Conservation (phyloP, 75 land plant genomes). For the Pseudotsuga menziesii region DNA sequence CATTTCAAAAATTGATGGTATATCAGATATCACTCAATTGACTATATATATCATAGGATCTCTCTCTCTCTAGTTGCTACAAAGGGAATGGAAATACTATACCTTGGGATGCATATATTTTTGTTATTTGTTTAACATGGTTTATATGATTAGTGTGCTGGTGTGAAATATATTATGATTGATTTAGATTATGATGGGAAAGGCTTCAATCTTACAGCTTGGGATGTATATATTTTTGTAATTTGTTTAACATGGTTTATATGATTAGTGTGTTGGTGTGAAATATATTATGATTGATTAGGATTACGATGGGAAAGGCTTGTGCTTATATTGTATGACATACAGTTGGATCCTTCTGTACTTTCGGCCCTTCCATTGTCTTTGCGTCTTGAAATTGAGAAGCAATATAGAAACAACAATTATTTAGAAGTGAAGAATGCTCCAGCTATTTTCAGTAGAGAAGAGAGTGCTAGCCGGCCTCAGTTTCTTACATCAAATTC, state of each 20-base stretch:
- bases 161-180: background rate
- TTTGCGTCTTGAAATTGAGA: conserved; percentile 5
- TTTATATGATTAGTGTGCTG: background rate
- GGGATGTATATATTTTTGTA: too few species aligned
- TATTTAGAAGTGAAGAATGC: background rate
- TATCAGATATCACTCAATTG: too few species aligned
- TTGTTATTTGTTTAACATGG: background rate
- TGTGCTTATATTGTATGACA: background rate
- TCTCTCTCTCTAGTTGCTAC: too few species aligned
- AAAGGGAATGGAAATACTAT: too few species aligned
- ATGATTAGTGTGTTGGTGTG: background rate
- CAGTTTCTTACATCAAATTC: background rate
- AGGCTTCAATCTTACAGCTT: background rate
- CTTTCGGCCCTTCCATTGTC: conserved; percentile 6
- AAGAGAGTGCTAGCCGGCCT: background rate
- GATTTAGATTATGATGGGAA: background rate
- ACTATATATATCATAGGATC: too few species aligned
- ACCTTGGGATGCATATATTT: too few species aligned
- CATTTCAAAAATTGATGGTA: too few species aligned
- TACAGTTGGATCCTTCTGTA: conserved; percentile 12
- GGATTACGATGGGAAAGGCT: background rate
- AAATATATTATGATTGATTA: background rate
- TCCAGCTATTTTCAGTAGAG: background rate
- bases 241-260: background rate
- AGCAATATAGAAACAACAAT: background rate